These are phyloP conservation scores for Silybum marianum DNA, from an alignment of 129 eudicot species.

Conservation along the genomic window DNA sequence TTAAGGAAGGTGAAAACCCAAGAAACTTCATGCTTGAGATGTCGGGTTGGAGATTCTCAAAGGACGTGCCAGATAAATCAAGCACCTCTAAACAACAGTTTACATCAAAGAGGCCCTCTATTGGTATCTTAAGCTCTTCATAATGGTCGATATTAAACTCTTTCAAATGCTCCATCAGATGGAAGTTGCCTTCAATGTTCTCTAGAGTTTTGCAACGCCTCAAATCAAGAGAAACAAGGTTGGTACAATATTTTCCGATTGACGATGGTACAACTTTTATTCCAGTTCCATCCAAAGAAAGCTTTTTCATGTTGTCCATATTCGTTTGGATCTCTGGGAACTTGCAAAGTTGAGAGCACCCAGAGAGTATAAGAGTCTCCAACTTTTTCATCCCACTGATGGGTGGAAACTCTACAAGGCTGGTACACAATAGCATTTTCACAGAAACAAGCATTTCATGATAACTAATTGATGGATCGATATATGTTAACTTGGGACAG, in stretches of 20 bases:
- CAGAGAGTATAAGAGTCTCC: not conserved
- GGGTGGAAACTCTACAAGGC: not conserved
- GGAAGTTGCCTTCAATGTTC: not conserved
- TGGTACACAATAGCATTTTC: not conserved
- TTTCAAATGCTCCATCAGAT: not conserved
- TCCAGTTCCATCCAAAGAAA: not conserved
- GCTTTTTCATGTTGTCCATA: not conserved
- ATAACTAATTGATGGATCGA: not conserved
- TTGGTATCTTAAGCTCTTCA: not conserved
- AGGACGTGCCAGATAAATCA: not conserved
- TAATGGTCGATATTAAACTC: not conserved
- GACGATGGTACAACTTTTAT: not conserved
- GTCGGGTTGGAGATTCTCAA: not conserved
- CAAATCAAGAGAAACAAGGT: not conserved
- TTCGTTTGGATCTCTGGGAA: not conserved
- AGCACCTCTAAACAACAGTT: not conserved
- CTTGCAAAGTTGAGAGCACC: not conserved
- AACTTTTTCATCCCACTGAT: not conserved
- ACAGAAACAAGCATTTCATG: not conserved
- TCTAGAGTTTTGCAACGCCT: not conserved
- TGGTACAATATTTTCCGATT: not conserved
- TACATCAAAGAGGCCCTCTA: not conserved
- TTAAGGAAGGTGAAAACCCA: not conserved
- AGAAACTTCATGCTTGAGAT: not conserved
- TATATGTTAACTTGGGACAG: not conserved